These are phyloP conservation scores for Xylariales sp. DNA, from an alignment of 2,329 filamentous ascomycete species.

Conservation along the genomic window DNA sequence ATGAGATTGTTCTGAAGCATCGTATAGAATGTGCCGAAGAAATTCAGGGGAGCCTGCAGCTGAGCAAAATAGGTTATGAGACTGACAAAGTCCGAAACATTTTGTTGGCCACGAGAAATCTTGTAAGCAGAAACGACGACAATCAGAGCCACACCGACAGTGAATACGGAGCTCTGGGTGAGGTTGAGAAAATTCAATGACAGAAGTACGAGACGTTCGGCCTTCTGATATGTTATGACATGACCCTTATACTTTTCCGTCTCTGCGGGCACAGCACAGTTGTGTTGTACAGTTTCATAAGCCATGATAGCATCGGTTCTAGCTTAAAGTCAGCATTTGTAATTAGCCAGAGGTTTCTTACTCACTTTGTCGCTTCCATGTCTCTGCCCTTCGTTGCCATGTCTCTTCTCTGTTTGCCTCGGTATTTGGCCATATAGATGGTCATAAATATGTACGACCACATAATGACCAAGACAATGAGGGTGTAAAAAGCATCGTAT, in stretches of 20 bases:
- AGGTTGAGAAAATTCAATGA: constrained; percentile 70
- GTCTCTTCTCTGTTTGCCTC: constrained; percentile 57
- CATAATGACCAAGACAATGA: constrained; percentile 61
- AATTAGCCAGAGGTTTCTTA: background rate
- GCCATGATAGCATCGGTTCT: constrained; percentile 61
- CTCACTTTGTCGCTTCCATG: constrained; percentile 60
- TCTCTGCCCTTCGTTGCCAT: constrained; percentile 59
- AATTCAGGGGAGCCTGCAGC: constrained; percentile 65
- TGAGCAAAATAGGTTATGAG: constrained; percentile 54
- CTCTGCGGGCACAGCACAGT: constrained; percentile 70
- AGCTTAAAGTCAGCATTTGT: constrained; percentile 22
- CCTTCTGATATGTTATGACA: constrained; percentile 66
- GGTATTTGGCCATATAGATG: constrained; percentile 62
- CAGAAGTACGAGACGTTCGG: constrained; percentile 66
- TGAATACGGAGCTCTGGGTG: constrained; percentile 72
- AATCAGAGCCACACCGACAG: constrained; percentile 68
- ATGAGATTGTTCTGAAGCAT: constrained; percentile 60
- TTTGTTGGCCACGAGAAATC: constrained; percentile 64
- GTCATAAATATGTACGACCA: constrained; percentile 63
- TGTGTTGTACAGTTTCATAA: constrained; percentile 71
- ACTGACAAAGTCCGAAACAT: constrained; percentile 65
- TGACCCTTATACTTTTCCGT: constrained; percentile 67
- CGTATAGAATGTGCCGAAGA: constrained; percentile 65
- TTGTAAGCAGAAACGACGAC: constrained; percentile 72
- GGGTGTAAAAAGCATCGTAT: constrained; percentile 61